These are phyloP conservation scores for Marasmius fiardii DNA, from an alignment of 1,284 basidiomycete genomes.

Conservation along the genomic window DNA sequence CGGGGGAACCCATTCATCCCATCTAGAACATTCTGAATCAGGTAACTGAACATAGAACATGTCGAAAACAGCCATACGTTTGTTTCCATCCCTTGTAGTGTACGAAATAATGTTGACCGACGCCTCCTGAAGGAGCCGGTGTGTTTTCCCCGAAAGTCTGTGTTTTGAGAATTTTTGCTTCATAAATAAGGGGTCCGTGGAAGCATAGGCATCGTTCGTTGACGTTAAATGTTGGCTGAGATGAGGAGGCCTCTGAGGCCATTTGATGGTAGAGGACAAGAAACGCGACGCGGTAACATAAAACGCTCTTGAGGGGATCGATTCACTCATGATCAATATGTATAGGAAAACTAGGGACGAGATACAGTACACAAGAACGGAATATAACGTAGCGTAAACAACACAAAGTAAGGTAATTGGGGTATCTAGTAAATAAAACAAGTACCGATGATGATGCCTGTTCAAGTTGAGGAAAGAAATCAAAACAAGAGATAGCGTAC, in stretches of 20 bases:
- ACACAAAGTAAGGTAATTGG: neutral
- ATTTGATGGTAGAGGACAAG: neutral
- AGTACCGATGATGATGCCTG: too few relatives aligned
- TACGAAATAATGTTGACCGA: slow-evolving; percentile 88
- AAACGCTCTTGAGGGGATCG: too few relatives aligned
- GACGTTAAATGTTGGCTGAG: slow-evolving; percentile 16
- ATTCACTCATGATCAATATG: too few relatives aligned
- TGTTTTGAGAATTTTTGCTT: slow-evolving; percentile 88
- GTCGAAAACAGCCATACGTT: slow-evolving; percentile 59
- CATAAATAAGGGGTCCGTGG: slow-evolving; percentile 93
- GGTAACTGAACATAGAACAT: neutral
- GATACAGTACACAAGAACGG: neutral
- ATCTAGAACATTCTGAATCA: slow-evolving; percentile 45
- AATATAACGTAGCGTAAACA: neutral
- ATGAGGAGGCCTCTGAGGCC: slow-evolving; percentile 2
- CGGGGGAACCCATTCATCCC: slow-evolving; percentile 98
- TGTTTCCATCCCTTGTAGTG: slow-evolving; percentile 99
- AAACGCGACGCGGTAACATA: neutral
- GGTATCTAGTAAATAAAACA: neutral
- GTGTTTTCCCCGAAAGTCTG: slow-evolving; percentile 65
- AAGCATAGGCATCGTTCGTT: slow-evolving; percentile 91
- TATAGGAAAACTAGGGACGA: neutral
- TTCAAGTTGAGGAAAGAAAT: slow-evolving; percentile 5
- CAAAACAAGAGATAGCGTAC: slow-evolving; percentile 1
- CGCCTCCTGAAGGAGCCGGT: slow-evolving; percentile 60